Evolutionary conservation across 371 early-diverging fungal genomes (phyloP).

Genomic region (Chytridium lagenaria): DNA sequence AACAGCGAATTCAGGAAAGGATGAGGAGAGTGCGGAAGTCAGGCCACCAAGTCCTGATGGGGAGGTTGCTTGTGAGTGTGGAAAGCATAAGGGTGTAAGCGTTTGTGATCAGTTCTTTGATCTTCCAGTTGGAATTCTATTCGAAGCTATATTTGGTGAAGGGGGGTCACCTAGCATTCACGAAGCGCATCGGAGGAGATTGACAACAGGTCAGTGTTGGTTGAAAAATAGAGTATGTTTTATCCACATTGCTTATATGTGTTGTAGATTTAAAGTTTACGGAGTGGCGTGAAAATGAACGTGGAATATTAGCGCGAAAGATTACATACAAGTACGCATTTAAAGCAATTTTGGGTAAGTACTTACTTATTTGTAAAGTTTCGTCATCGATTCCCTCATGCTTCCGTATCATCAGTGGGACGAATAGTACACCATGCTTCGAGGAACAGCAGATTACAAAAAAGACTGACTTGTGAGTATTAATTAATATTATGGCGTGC

Average conservation of each 20-base stretch:
- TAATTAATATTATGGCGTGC: neutral
- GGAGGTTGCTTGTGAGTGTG: neutral
- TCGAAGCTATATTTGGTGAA: conserved; percentile 31
- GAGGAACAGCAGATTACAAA: conserved; percentile 32
- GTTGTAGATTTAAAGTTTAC: conserved; percentile 25
- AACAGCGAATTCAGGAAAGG: neutral
- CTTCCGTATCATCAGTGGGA: too few species aligned
- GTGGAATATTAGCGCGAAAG: conserved; percentile 21
- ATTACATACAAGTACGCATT: conserved; percentile 33
- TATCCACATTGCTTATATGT: neutral
- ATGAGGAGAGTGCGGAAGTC: neutral
- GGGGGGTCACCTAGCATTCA: conserved; percentile 24
- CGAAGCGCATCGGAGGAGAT: conserved; percentile 36
- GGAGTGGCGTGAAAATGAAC: conserved; percentile 24
- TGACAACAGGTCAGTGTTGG: conserved; percentile 22
- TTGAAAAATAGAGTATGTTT: neutral
- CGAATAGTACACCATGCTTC: conserved; percentile 23
- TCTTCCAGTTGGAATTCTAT: conserved; percentile 11
- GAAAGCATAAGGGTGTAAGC: neutral
- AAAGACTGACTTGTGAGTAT: conserved; percentile 1
- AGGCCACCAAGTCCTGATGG: neutral
- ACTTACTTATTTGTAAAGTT: neutral
- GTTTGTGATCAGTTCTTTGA: conserved; percentile 12
- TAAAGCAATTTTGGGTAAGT: conserved; percentile 31
- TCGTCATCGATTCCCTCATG: too few species aligned